phyloP scores from a whole-genome alignment of 1,284 basidiomycete genomes.

The Ustilago tritici region DNA sequence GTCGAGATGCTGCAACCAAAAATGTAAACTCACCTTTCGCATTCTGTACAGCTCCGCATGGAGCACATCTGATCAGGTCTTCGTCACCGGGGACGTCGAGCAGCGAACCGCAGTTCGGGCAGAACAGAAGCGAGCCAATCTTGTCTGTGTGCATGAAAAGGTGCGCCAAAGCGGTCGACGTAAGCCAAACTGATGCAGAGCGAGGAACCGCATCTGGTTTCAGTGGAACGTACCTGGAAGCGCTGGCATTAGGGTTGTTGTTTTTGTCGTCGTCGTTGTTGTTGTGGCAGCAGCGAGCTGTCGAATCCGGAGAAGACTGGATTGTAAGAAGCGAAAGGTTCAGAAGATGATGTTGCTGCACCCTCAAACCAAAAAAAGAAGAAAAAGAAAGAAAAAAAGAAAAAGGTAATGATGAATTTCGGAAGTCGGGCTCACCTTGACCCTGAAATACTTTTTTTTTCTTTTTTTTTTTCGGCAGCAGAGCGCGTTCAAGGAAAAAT shows the following conservation, averaged over 20 bases:
- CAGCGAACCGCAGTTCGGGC: constrained; percentile 89
- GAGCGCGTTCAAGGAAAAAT: constrained; percentile 19
- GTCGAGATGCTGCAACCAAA: not conserved
- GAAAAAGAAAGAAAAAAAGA: constrained; percentile 15
- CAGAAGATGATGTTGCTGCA: constrained; percentile 2
- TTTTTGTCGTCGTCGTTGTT: too few species aligned
- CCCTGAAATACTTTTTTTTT: constrained; percentile 10
- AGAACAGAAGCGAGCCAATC: constrained; percentile 90
- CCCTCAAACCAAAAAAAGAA: constrained; percentile 20
- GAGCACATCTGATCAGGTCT: constrained; percentile 82
- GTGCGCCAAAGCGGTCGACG: not conserved
- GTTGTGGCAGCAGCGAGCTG: not conserved
- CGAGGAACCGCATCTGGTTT: not conserved
- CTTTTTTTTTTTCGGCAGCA: not conserved
- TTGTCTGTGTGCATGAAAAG: constrained; percentile 48
- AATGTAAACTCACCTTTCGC: constrained; percentile 53
- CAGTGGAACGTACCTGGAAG: constrained; percentile 20
- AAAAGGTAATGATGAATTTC: constrained; percentile 24
- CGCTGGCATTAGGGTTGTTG: constrained; percentile 20
- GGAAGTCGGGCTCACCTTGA: constrained; percentile 32
- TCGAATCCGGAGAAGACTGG: not conserved
- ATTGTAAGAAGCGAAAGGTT: not conserved
- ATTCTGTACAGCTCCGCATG: constrained; percentile 87
- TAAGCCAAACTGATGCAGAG: not conserved
- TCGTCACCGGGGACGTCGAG: constrained; percentile 86